These are phyloP conservation scores for Neoboletus brunneissimus DNA, from an alignment of 768 basidiomycete species.

Conservation along the genomic window DNA sequence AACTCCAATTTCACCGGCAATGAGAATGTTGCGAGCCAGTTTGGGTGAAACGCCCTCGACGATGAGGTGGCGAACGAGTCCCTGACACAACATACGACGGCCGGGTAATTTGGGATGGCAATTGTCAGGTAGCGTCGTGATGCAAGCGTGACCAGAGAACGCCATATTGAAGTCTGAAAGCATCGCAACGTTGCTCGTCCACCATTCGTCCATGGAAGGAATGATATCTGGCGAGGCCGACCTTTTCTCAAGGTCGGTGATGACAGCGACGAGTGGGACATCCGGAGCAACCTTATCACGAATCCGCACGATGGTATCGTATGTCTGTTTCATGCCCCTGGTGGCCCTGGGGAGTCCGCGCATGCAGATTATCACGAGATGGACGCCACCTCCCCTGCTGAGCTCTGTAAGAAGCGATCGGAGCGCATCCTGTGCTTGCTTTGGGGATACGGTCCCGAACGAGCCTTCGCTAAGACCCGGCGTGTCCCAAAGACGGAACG, in stretches of 20 bases:
- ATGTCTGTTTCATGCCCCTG: constrained; percentile 28
- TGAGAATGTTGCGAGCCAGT: constrained; percentile 21
- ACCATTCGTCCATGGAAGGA: constrained; percentile 38
- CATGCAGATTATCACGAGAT: constrained; percentile 29
- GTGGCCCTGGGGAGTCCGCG: constrained; percentile 26
- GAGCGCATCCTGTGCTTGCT: constrained; percentile 24
- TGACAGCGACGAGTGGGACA: constrained; percentile 24
- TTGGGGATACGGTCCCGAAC: constrained; percentile 22
- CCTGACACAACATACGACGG: constrained; percentile 17
- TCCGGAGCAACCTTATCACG: constrained; percentile 18
- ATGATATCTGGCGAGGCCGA: constrained; percentile 15
- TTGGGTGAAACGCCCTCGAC: constrained; percentile 20
- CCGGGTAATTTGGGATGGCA: constrained; percentile 23
- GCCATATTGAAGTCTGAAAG: constrained; percentile 33
- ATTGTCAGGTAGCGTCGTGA: constrained; percentile 20
- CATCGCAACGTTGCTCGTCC: constrained; percentile 29
- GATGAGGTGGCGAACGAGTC: constrained; percentile 14
- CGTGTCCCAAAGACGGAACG: constrained; percentile 32
- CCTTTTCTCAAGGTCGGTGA: constrained; percentile 35
- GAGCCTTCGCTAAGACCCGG: constrained; percentile 32
- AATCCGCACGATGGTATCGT: constrained; percentile 20
- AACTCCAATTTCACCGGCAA: constrained; percentile 28
- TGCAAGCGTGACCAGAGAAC: constrained; percentile 29
- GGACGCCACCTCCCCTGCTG: constrained; percentile 16
- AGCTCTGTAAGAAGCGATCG: constrained; percentile 27